phyloP scores from a whole-genome alignment of 2,329 filamentous ascomycete genomes.

The Dendryphion nanum region DNA sequence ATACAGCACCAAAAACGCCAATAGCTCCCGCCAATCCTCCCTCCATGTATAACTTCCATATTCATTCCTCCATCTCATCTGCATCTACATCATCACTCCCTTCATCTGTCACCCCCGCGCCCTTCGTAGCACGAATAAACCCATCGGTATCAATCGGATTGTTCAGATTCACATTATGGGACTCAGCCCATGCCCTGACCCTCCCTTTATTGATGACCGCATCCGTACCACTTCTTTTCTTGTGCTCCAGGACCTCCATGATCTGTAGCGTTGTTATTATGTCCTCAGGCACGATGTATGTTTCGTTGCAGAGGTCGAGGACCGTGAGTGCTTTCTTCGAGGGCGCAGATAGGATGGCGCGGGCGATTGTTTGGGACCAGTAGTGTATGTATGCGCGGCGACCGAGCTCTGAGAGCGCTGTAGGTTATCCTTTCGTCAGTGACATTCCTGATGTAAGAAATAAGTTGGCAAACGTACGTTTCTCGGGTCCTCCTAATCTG shows the following conservation, averaged over 20 bases:
- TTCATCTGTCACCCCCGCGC: constrained; percentile 38
- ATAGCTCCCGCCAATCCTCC: background rate
- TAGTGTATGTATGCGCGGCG: constrained; percentile 78
- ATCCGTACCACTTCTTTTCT: constrained; percentile 54
- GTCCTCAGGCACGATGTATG: constrained; percentile 84
- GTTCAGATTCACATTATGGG: constrained; percentile 57
- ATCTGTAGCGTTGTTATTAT: constrained; percentile 74
- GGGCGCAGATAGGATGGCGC: constrained; percentile 55
- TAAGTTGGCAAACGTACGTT: constrained; percentile 52
- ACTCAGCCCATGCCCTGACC: constrained; percentile 65
- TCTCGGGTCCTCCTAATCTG: constrained; percentile 86
- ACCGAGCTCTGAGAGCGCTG: constrained; percentile 77
- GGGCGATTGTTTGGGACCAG: constrained; percentile 80
- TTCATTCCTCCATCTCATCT: background rate
- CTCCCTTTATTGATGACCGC: constrained; percentile 56
- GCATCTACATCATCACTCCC: constrained; percentile 3
- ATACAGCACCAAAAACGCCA: constrained; percentile 5
- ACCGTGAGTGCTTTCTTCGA: constrained; percentile 60
- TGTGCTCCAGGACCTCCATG: constrained; percentile 68
- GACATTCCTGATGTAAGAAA: background rate
- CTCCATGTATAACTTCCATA: constrained; percentile 2
- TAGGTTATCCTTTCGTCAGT: background rate
- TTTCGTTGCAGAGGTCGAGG: constrained; percentile 69
- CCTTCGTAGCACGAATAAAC: constrained; percentile 68
- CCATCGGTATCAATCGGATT: constrained; percentile 70